Base-by-base conservation (phyloP, 2,329 filamentous ascomycete species). In the Ophiostoma sp. region DNA sequence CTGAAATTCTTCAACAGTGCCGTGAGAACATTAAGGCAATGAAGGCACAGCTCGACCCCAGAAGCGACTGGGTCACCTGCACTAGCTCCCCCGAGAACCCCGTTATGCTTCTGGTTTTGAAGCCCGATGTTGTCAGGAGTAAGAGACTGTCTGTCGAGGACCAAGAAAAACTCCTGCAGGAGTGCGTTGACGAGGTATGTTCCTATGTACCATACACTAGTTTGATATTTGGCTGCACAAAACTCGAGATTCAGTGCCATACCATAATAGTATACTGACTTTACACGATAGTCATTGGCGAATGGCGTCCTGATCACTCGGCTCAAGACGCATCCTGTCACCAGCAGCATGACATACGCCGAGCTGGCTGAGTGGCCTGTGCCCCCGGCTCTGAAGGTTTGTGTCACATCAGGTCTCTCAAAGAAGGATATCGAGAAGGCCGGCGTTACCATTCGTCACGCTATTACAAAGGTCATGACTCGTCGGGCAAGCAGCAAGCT, bases 371-470 rank as follows among this genome's bases (percentile, higher is more conserved):
- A 84, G 48, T 92, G 90, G 83, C 85, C 87, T 72, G 83, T 89
- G n/a, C 85, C 87, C 75, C 92, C 95, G 11, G 92, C 93, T 0
- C 84, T 99, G 73, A 97, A 98, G 81, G 87, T 98, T 15, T 98
- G 94, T 77, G 84, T 97, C 69, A 97, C 94, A 0, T 91, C 87
- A 5, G 95, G 91, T 1, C 82, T 99, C 73, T 91, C 91, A 33
- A 96, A 91, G 83, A 97, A 96, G 82, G 95, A 99, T 79, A 91
- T 94, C 69, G 96, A 99, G 81, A 97, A 96, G 83, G 93, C 95
- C 0, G 95, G 94, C 17, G 88, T 90, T 8, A 89, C 87, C 11
- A 94, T 99, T 74, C 86, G 94, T 72, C 94, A 97, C 80, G 94
- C 95, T 17, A 92, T 98, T 74, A 96, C 94, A 68, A 97, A 97